A percentile compares a stretch with the other conserved stretches of the same genome.
Evolutionary conservation across 805 yeast species (phyloP).

Genomic region (Metahyphopichia silvanorum): DNA sequence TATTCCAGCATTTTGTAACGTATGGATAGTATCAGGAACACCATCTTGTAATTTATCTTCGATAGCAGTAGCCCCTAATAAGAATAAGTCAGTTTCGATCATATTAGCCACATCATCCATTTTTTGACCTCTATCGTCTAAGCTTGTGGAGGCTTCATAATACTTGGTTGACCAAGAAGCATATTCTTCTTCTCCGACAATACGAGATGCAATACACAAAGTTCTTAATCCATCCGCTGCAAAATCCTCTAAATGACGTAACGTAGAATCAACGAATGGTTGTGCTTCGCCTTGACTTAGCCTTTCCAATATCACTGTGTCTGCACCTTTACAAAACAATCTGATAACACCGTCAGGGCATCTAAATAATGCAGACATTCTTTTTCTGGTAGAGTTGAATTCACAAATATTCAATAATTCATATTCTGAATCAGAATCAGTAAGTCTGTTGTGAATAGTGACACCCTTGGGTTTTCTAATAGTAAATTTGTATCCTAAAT

Average conservation of each 20-base stretch:
- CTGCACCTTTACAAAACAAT: conserved; percentile 95
- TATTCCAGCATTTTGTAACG: conserved; percentile 94
- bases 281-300: conserved; percentile 56
- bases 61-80: conserved; percentile 96
- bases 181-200: conserved; percentile 77
- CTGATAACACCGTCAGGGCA: conserved; percentile 92
- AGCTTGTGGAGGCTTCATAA: conserved; percentile 77
- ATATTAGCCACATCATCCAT: conserved; percentile 87
- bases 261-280: conserved; percentile 79
- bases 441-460: conserved; percentile 52
- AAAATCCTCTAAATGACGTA: conserved; percentile 88
- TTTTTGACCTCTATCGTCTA: conserved; percentile 69
- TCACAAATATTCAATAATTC: conserved; percentile 90
- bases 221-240: conserved; percentile 97
- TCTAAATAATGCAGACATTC: conserved; percentile 94
- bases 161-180: conserved; percentile 62
- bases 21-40: conserved; percentile 95
- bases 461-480: conserved; percentile 85
- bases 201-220: conserved; percentile 84
- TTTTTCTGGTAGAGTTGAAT: conserved; percentile 93
- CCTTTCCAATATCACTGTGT: conserved; percentile 89
- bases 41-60: conserved; percentile 98
- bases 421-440: conserved; percentile 49
- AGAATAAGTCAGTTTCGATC: conserved; percentile 74
- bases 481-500: conserved; percentile 77